Percentiles rank a stretch among this genome's conserved stretches.
Conservation (phyloP, 2,329 filamentous ascomycete genomes). For the Akanthomyces dipterigenus region DNA sequence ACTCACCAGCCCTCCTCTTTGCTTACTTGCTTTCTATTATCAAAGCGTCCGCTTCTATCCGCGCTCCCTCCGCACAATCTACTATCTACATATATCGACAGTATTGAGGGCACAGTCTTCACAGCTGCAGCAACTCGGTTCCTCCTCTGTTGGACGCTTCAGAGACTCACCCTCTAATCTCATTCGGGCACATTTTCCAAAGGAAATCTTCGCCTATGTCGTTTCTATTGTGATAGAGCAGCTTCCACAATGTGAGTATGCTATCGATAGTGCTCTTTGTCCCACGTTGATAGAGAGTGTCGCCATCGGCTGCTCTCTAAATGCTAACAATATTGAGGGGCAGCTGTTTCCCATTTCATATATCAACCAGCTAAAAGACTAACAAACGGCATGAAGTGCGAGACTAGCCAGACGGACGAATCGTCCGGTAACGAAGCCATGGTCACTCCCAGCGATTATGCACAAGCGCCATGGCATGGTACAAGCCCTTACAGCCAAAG, state of each 20-base stretch:
- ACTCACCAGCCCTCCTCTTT: too few relatives aligned
- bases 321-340: neutral
- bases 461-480: slow-evolving; percentile 45
- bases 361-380: neutral
- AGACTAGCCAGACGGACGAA: slow-evolving; percentile 25
- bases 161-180: too few relatives aligned
- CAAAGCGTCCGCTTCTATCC: neutral
- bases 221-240: neutral
- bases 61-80: neutral
- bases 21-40: neutral
- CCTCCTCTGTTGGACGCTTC: neutral
- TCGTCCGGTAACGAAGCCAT: slow-evolving; percentile 24
- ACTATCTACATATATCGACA: neutral
- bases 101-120: neutral
- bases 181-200: neutral
- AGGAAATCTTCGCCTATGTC: neutral
- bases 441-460: neutral
- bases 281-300: neutral
- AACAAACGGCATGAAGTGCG: slow-evolving; percentile 25
- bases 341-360: neutral
- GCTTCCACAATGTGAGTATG: neutral
- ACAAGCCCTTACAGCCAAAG: slow-evolving; percentile 60
- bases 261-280: neutral
- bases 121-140: neutral
- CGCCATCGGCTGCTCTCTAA: neutral